phyloP scores from a whole-genome alignment of 2,329 filamentous ascomycete genomes.

The Hymenoscyphus fraxineus region DNA sequence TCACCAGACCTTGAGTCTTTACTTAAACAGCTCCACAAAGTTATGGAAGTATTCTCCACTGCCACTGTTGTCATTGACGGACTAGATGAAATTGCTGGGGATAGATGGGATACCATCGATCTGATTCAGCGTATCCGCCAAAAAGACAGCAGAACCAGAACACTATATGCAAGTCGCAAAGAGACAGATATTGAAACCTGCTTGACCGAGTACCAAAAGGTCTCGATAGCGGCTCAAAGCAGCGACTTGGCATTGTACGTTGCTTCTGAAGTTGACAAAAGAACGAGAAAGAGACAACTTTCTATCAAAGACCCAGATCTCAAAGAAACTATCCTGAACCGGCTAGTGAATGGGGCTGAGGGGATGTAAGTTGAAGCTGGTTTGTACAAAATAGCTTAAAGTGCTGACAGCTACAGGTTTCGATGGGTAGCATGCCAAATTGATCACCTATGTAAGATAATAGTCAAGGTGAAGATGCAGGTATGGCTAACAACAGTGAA shows the following conservation, averaged over 20 bases:
- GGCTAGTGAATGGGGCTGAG: not conserved
- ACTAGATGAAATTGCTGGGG: not conserved
- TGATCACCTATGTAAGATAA: conserved; percentile 15
- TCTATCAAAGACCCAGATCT: not conserved
- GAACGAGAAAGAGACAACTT: conserved; percentile 2
- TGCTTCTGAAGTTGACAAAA: conserved; percentile 12
- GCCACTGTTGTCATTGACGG: not conserved
- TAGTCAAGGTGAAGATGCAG: no score
- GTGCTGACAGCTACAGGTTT: conserved; percentile 1
- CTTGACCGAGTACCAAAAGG: not conserved
- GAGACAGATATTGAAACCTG: not conserved
- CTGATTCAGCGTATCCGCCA: not conserved
- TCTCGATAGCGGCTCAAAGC: conserved; percentile 10
- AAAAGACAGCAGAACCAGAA: not conserved
- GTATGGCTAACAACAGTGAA: no score
- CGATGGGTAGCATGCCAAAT: conserved; percentile 15
- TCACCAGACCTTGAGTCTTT: not conserved
- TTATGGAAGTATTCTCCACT: not conserved
- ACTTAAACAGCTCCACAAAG: not conserved
- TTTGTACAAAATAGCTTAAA: not conserved
- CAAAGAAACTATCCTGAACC: not conserved
- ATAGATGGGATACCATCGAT: not conserved
- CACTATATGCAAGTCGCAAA: not conserved
- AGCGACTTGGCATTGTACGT: conserved; percentile 16
- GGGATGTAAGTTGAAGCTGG: not conserved